phyloP scores from a whole-genome alignment of 176 grass and related monocot genomes.

The Saccharum officinarum region DNA sequence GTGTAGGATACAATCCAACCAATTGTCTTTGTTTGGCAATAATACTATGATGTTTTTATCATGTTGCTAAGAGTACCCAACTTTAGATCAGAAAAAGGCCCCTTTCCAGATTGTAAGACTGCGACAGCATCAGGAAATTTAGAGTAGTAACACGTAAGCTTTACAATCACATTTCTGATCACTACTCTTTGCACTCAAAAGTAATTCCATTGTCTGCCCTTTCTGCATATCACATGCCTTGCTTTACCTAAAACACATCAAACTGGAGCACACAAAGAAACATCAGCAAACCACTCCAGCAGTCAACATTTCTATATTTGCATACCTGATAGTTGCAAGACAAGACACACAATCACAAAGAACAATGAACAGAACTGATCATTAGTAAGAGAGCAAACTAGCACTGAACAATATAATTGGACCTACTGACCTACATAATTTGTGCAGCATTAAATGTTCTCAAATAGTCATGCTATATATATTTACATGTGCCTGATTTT shows the following conservation, averaged over 20 bases:
- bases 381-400: not conserved
- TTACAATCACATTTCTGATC: slow-evolving; percentile 2
- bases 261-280: not conserved
- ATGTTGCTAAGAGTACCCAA: not conserved
- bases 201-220: not conserved
- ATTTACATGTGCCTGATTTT: slow-evolving; percentile 48
- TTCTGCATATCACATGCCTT: slow-evolving; percentile 19
- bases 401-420: not conserved
- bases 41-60: not conserved
- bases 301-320: not conserved
- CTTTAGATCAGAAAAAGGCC: not conserved
- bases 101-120: not conserved
- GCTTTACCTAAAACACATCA: slow-evolving; percentile 8
- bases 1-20: not conserved
- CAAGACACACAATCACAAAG: not conserved
- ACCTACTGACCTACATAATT: slow-evolving; percentile 10
- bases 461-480: slow-evolving; percentile 36
- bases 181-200: not conserved
- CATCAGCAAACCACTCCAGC: not conserved
- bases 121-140: not conserved
- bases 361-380: not conserved
- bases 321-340: not conserved
- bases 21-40: too few species aligned
- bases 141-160: not conserved
- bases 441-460: slow-evolving; percentile 25